Conservation (phyloP, 192 early-diverging fungal genomes). For the Neocallimastix lanati region DNA sequence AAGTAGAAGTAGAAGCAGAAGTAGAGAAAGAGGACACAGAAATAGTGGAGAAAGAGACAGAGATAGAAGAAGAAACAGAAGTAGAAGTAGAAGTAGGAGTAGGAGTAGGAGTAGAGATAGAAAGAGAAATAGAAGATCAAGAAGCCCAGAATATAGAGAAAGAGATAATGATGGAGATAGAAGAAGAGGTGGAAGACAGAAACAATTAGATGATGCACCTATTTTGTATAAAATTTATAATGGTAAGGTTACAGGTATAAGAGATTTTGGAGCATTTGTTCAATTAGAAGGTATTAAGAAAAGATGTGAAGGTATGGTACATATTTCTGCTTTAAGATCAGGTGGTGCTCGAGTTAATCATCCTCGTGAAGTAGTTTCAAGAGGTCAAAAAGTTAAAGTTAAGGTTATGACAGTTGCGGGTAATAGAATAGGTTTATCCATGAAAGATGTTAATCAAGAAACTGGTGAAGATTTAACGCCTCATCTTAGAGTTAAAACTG, state of each 20-base stretch:
- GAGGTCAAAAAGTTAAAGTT: slow-evolving; percentile 69
- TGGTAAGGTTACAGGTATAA: slow-evolving; percentile 62
- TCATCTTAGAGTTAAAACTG: slow-evolving; percentile 44
- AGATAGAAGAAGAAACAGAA: slow-evolving; percentile 5
- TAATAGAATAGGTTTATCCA: slow-evolving; percentile 63
- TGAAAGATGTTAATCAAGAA: slow-evolving; percentile 90
- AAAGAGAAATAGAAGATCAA: not conserved
- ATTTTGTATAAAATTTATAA: slow-evolving; percentile 83
- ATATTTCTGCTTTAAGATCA: slow-evolving; percentile 49
- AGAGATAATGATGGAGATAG: slow-evolving; percentile 2
- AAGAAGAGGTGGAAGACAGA: not conserved
- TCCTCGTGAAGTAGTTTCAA: slow-evolving; percentile 69
- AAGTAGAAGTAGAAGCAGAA: slow-evolving; percentile 11
- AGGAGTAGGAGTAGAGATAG: slow-evolving; percentile 6
- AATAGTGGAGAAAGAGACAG: slow-evolving; percentile 1
- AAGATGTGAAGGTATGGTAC: slow-evolving; percentile 75
- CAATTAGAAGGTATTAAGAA: slow-evolving; percentile 58
- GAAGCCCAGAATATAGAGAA: not conserved
- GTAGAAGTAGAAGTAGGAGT: slow-evolving; percentile 3
- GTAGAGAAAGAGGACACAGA: slow-evolving; percentile 12
- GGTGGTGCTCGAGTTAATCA: slow-evolving; percentile 47
- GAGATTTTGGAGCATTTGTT: slow-evolving; percentile 91
- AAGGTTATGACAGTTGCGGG: slow-evolving; percentile 87
- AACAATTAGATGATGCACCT: slow-evolving; percentile 52
- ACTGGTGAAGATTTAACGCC: slow-evolving; percentile 80